phyloP scores from a whole-genome alignment of 768 basidiomycete genomes.

The Macrolepiota dolichaula region DNA sequence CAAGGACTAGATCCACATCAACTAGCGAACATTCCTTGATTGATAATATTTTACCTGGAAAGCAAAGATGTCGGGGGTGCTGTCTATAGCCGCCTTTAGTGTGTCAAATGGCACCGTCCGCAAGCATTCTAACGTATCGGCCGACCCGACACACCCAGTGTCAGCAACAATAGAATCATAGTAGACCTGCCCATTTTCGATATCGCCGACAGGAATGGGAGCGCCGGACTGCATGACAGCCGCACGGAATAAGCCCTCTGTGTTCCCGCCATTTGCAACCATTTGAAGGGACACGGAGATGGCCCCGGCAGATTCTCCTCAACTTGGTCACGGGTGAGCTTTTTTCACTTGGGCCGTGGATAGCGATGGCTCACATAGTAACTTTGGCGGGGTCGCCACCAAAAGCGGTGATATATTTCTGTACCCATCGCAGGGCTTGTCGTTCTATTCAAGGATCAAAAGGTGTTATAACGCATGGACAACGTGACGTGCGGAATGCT shows the following conservation, averaged over 20 bases:
- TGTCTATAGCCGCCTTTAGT: constrained; percentile 37
- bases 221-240: constrained; percentile 51
- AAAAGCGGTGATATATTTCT: constrained; percentile 60
- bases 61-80: constrained; percentile 32
- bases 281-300: constrained; percentile 51
- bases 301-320: constrained; percentile 48
- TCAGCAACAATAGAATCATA: constrained; percentile 39
- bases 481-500: constrained; percentile 16
- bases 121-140: constrained; percentile 40
- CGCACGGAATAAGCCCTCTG: constrained; percentile 43
- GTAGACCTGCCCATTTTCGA: constrained; percentile 39
- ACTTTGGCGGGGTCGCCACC: constrained; percentile 65
- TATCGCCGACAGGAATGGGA: constrained; percentile 40
- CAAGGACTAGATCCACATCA: constrained; percentile 34
- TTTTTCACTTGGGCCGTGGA: not conserved
- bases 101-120: constrained; percentile 31
- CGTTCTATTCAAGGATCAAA: not conserved
- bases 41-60: constrained; percentile 30
- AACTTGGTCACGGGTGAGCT: constrained; percentile 19
- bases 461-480: not conserved
- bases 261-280: constrained; percentile 41
- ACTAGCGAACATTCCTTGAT: constrained; percentile 20
- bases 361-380: constrained; percentile 40
- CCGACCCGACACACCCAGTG: constrained; percentile 26
- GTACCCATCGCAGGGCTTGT: constrained; percentile 38